phyloP scores from a whole-genome alignment of 148 eudicot genomes.

The Selenicereus undatus region DNA sequence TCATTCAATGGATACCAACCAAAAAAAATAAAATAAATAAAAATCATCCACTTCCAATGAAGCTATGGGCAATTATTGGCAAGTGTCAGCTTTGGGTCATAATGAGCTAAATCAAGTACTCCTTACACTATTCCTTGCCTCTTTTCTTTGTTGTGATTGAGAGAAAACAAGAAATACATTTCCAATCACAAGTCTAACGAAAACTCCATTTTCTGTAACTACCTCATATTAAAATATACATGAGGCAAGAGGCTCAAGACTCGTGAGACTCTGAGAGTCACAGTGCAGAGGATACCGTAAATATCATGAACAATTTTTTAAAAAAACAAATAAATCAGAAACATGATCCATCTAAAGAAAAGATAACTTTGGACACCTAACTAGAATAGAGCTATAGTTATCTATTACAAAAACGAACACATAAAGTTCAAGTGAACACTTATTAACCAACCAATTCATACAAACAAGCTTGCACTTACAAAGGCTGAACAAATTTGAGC shows the following conservation, averaged over 20 bases:
- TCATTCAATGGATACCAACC: background rate
- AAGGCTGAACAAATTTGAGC: background rate
- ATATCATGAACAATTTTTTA: background rate
- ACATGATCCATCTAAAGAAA: background rate
- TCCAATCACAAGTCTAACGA: background rate
- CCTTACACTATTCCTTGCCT: background rate
- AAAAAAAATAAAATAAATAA: no score
- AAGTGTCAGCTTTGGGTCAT: background rate
- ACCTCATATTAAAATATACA: background rate
- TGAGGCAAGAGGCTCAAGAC: background rate
- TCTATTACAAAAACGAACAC: background rate
- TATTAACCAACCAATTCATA: background rate
- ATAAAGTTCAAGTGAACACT: background rate
- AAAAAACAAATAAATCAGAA: background rate
- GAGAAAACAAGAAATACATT: background rate
- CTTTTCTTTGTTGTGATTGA: background rate
- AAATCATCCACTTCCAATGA: background rate
- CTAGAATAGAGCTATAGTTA: background rate
- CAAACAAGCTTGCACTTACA: background rate
- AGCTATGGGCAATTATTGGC: background rate
- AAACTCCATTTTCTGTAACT: background rate
- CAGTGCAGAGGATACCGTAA: no score
- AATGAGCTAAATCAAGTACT: background rate
- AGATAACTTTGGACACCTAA: background rate
- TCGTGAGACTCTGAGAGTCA: background rate